These are phyloP conservation scores for Carnegiea gigantea DNA, from an alignment of 179 eudicot species.

Conservation along the genomic window DNA sequence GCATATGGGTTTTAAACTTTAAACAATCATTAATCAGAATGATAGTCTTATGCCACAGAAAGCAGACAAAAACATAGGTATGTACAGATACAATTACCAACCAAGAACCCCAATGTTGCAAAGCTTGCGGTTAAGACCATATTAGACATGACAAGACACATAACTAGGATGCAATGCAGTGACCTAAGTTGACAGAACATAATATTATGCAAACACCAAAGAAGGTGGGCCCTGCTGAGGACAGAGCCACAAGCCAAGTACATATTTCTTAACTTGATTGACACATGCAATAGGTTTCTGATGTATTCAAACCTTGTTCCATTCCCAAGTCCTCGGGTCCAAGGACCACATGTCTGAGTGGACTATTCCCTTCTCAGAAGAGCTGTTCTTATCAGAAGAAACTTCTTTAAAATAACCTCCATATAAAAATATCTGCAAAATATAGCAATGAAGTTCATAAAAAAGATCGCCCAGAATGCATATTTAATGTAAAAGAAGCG, in stretches of 20 bases:
- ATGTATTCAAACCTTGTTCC: conserved; percentile 76
- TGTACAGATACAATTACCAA: not conserved
- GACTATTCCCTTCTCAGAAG: conserved; percentile 89
- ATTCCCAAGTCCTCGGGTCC: conserved; percentile 97
- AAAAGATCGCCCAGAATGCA: not conserved
- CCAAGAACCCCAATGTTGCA: not conserved
- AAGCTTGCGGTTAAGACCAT: not conserved
- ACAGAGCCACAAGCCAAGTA: not conserved
- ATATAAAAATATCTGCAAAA: conserved; percentile 73
- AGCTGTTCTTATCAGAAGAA: conserved; percentile 60
- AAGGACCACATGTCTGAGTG: conserved; percentile 98
- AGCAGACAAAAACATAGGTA: not conserved
- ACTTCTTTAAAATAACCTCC: conserved; percentile 96
- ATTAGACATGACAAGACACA: not conserved
- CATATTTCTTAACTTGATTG: not conserved
- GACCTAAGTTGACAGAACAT: not conserved
- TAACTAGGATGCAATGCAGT: not conserved
- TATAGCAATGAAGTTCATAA: conserved; percentile 6
- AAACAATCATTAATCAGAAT: not conserved
- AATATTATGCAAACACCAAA: not conserved
- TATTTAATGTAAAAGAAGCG: not conserved
- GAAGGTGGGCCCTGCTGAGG: not conserved
- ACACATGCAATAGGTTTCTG: not conserved
- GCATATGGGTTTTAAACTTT: too few relatives aligned
- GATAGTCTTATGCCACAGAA: not conserved